A percentile compares a stretch with the other conserved stretches of the same genome.
Conservation (phyloP, 1,284 basidiomycete genomes). For the Phellopilus nigrolimitatus region DNA sequence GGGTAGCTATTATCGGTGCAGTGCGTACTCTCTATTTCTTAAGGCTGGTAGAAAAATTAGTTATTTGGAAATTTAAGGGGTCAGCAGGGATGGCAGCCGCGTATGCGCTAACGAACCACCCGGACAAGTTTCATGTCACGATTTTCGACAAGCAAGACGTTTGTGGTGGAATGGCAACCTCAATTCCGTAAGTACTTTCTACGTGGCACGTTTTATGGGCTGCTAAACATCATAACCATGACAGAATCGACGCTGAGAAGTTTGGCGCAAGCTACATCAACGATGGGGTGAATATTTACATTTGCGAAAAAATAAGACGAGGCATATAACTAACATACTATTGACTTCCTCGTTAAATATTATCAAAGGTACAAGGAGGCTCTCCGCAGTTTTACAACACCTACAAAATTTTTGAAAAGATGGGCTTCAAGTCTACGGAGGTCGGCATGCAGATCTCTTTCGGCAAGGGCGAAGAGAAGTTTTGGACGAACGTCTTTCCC, state of each 20-base stretch:
- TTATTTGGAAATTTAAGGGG: conserved; percentile 6
- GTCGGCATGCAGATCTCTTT: conserved; percentile 64
- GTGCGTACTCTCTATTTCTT: conserved; percentile 3
- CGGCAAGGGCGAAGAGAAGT: conserved; percentile 51
- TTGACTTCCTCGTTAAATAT: background rate
- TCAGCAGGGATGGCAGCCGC: conserved; percentile 49
- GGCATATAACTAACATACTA: conserved; percentile 5
- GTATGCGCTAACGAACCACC: conserved; percentile 47
- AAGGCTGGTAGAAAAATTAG: background rate
- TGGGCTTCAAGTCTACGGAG: conserved; percentile 46
- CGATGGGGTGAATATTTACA: conserved; percentile 38
- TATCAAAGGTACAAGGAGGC: conserved; percentile 44
- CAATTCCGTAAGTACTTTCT: conserved; percentile 32
- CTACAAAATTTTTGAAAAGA: conserved; percentile 50
- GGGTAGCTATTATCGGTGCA: conserved; percentile 19
- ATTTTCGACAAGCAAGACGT: conserved; percentile 49
- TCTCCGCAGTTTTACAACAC: conserved; percentile 59
- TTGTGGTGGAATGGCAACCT: conserved; percentile 58
- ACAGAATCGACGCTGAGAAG: conserved; percentile 40
- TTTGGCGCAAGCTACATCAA: conserved; percentile 55
- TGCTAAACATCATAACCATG: background rate
- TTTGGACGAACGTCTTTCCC: conserved; percentile 67
- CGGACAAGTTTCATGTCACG: conserved; percentile 52
- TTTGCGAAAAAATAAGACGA: background rate
- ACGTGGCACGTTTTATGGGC: background rate